phyloP scores from a whole-genome alignment of 1,284 basidiomycete genomes.

The Rhodotorula sp. region DNA sequence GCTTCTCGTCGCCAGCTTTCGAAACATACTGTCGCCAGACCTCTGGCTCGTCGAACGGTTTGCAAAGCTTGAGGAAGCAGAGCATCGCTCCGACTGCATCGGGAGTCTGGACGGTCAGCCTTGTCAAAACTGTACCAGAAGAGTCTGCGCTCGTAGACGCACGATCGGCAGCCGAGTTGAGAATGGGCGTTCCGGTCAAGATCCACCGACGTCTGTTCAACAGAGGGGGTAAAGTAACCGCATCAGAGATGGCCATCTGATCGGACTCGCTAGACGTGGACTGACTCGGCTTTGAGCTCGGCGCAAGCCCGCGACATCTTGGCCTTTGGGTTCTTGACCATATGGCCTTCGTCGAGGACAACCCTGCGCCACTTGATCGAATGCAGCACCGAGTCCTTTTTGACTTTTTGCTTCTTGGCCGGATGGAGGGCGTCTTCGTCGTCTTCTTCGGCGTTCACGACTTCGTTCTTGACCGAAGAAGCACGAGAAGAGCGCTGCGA shows the following conservation, averaged over 20 bases:
- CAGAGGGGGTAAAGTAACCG: too few relatives aligned
- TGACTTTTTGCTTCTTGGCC: conserved; percentile 39
- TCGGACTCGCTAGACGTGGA: background rate
- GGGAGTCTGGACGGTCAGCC: background rate
- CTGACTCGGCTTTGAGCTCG: conserved; percentile 62
- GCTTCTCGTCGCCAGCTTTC: conserved; percentile 46
- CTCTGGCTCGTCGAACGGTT: conserved; percentile 73
- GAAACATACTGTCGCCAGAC: conserved; percentile 61
- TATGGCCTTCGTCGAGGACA: conserved; percentile 84
- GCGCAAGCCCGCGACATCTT: conserved; percentile 74
- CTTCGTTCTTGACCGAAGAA: background rate
- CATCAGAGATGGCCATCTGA: too few relatives aligned
- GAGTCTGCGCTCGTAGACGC: background rate
- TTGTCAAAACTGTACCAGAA: too few relatives aligned
- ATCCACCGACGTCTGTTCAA: conserved; percentile 45
- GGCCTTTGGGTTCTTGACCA: conserved; percentile 76
- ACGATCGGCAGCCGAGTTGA: conserved; percentile 69
- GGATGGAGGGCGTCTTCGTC: conserved; percentile 9
- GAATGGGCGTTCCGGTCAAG: conserved; percentile 81
- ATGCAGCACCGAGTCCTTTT: conserved; percentile 63
- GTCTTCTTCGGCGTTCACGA: conserved; percentile 5
- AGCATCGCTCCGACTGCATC: conserved; percentile 54
- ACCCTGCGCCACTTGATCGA: conserved; percentile 78
- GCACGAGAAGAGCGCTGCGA: conserved; percentile 19
- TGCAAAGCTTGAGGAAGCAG: conserved; percentile 74